Evolutionary conservation across 345 rosid genomes (phyloP).

Genomic region (Brassica nigra): DNA sequence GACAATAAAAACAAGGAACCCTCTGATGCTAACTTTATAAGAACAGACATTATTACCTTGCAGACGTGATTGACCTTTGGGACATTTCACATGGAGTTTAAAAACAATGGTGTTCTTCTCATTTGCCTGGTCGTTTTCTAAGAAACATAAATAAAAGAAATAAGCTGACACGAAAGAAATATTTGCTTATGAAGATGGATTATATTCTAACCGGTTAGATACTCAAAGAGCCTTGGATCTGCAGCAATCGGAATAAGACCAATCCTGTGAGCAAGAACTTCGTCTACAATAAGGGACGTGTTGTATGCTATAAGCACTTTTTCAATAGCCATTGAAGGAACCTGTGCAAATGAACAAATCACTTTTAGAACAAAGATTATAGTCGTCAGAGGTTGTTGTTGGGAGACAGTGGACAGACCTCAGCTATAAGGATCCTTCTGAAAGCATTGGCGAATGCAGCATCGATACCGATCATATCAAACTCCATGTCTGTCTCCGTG

Average conservation of each 20-base stretch:
- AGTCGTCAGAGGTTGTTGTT: neutral
- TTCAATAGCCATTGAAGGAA: slow-evolving; percentile 97
- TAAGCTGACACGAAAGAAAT: neutral
- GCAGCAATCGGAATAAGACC: slow-evolving; percentile 84
- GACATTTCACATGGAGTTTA: slow-evolving; percentile 78
- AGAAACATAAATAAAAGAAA: slow-evolving; percentile 9
- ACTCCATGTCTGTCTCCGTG: slow-evolving; percentile 67
- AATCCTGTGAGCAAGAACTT: slow-evolving; percentile 92
- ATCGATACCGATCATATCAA: slow-evolving; percentile 86
- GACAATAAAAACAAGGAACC: neutral
- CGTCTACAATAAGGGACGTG: slow-evolving; percentile 84
- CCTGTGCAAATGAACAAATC: slow-evolving; percentile 46
- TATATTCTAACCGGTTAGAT: slow-evolving; percentile 66
- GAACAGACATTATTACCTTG: slow-evolving; percentile 54
- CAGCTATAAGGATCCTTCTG: slow-evolving; percentile 87
- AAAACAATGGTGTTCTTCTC: slow-evolving; percentile 94
- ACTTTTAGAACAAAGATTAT: neutral
- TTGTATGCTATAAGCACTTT: slow-evolving; percentile 87
- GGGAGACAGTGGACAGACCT: slow-evolving; percentile 50
- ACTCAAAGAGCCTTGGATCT: slow-evolving; percentile 88
- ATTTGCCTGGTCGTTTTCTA: slow-evolving; percentile 75
- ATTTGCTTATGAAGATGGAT: neutral
- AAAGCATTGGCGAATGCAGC: slow-evolving; percentile 87
- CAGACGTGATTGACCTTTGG: slow-evolving; percentile 48
- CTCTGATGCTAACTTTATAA: slow-evolving; percentile 3